A percentile compares a stretch with the other conserved stretches of the same genome.
phyloP scores from a whole-genome alignment of 2,329 filamentous ascomycete genomes.

The Verticillium klebahnii region DNA sequence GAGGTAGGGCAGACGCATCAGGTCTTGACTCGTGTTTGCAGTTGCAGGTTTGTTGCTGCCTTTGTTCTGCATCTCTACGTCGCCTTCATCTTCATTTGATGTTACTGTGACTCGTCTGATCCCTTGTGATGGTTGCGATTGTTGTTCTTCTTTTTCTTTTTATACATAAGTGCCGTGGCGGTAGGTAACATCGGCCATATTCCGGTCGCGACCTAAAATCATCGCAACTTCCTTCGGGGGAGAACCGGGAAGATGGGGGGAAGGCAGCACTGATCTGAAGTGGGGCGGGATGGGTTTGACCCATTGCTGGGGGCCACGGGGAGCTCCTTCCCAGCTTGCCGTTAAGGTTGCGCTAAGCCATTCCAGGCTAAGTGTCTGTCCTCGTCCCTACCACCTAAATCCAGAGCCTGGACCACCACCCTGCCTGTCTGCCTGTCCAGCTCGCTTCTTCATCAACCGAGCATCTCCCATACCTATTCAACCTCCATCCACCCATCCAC shows the following conservation, averaged over 20 bases:
- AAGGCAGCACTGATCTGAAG: not conserved
- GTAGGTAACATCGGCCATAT: too few relatives aligned
- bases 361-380: slow-evolving; percentile 4
- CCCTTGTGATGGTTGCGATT: too few relatives aligned
- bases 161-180: too few relatives aligned
- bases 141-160: too few relatives aligned
- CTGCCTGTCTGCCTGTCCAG: not conserved
- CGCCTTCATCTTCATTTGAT: too few relatives aligned
- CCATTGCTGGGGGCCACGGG: not conserved
- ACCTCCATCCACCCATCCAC: not conserved
- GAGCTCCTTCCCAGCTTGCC: slow-evolving; percentile 1
- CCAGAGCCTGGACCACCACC: not conserved
- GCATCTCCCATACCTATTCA: not conserved
- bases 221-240: not conserved
- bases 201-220: not conserved
- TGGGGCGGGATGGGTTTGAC: not conserved
- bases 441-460: not conserved
- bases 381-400: not conserved
- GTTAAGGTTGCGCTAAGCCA: not conserved
- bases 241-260: not conserved
- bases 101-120: too few relatives aligned
- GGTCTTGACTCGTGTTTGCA: not conserved
- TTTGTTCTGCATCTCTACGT: not conserved
- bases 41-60: not conserved
- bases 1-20: not conserved